A percentile compares a stretch with the other conserved stretches of the same genome.
phyloP scores from a whole-genome alignment of 805 yeast species.

The Nakazawaea sp. region DNA sequence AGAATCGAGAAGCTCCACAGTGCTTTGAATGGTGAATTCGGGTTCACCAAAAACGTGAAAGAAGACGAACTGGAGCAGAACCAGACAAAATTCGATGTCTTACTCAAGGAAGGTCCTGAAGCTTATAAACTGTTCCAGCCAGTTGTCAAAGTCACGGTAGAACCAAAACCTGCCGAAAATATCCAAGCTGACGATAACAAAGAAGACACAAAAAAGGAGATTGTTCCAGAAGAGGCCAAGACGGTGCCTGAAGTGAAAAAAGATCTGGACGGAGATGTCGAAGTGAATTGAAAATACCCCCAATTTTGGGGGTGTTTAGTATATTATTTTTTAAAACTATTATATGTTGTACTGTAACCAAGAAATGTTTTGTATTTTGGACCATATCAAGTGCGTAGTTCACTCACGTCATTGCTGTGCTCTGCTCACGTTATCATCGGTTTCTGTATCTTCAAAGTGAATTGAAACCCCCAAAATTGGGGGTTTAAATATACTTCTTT shows the following conservation, averaged over 20 bases:
- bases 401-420: too few species aligned
- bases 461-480: too few species aligned
- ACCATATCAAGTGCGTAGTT: too few species aligned
- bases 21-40: conserved; percentile 41
- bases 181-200: not conserved
- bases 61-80: conserved; percentile 23
- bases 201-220: not conserved
- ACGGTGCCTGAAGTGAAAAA: conserved; percentile 11
- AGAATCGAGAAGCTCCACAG: conserved; percentile 13
- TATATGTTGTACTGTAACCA: too few species aligned
- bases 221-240: conserved; percentile 1
- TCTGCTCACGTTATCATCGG: too few species aligned
- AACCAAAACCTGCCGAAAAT: not conserved
- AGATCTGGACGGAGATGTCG: conserved; percentile 13
- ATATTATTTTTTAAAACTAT: too few species aligned
- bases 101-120: conserved; percentile 34
- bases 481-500: too few species aligned
- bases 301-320: too few species aligned
- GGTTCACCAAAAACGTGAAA: conserved; percentile 47
- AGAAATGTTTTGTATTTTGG: too few species aligned
- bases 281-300: conserved; percentile 2
- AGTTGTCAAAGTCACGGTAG: not conserved
- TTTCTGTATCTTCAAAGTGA: too few species aligned
- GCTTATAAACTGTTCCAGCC: conserved; percentile 16
- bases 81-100: conserved; percentile 24